These are phyloP conservation scores for Colletotrichum sp. DNA, from an alignment of 2,329 filamentous ascomycete genomes.

Conservation along the genomic window DNA sequence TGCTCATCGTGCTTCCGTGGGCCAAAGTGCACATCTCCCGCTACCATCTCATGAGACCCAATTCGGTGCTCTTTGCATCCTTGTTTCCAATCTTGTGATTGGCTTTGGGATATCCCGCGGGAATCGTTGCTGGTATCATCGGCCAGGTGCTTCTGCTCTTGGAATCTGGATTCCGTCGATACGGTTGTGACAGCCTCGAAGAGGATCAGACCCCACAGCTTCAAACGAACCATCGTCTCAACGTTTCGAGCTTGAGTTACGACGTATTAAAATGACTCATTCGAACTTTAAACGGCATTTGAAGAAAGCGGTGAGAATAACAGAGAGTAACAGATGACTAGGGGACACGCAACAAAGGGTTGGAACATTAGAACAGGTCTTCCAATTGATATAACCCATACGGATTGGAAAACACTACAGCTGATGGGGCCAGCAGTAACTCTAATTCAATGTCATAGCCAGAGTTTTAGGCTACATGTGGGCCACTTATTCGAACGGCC, in stretches of 20 bases:
- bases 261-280: background rate
- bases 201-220: background rate
- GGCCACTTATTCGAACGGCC: background rate
- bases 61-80: background rate
- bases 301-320: background rate
- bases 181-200: background rate
- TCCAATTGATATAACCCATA: background rate
- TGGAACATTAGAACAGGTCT: background rate
- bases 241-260: background rate
- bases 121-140: background rate
- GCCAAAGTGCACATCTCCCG: background rate
- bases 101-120: background rate
- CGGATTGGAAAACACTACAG: background rate
- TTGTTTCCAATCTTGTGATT: background rate
- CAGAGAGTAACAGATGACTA: background rate
- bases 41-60: background rate
- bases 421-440: background rate
- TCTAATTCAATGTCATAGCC: background rate
- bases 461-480: background rate
- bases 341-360: background rate
- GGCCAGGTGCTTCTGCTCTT: background rate
- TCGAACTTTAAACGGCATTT: background rate
- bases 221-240: background rate
- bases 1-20: background rate
- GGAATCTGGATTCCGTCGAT: background rate